These are phyloP conservation scores for Cryptosporidium muris DNA, from an alignment of 169 alveolate genomes.

Conservation along the genomic window DNA sequence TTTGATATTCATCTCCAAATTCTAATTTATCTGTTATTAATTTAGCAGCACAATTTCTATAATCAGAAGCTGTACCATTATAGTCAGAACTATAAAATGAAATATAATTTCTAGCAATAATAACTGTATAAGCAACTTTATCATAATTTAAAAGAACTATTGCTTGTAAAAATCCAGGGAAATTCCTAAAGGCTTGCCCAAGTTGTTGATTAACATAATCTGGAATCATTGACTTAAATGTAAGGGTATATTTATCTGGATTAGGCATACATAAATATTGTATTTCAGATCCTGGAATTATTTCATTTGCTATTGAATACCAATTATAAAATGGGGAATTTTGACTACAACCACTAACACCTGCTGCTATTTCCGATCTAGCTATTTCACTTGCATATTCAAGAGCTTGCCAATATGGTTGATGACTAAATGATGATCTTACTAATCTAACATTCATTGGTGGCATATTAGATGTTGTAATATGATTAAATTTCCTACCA, in stretches of 20 bases:
- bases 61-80: slow-evolving; percentile 46
- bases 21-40: slow-evolving; percentile 21
- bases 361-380: slow-evolving; percentile 6
- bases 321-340: not conserved
- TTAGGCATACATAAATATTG: slow-evolving; percentile 36
- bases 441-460: slow-evolving; percentile 12
- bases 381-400: slow-evolving; percentile 7
- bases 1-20: slow-evolving; percentile 9
- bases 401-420: slow-evolving; percentile 8
- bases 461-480: slow-evolving; percentile 3
- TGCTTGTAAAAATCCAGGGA: slow-evolving; percentile 51
- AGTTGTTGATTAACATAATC: slow-evolving; percentile 9
- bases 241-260: slow-evolving; percentile 13
- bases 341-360: slow-evolving; percentile 5
- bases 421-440: not conserved
- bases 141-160: slow-evolving; percentile 38
- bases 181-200: slow-evolving; percentile 32
- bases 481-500: slow-evolving; percentile 27
- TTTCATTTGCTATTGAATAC: not conserved
- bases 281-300: slow-evolving; percentile 19
- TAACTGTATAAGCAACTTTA: slow-evolving; percentile 22
- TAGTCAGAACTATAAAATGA: slow-evolving; percentile 22
- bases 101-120: slow-evolving; percentile 57
- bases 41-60: slow-evolving; percentile 54
- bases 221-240: slow-evolving; percentile 14